These are phyloP conservation scores for Dipodascus geniculatus DNA, from an alignment of 805 yeast genomes.

Conservation along the genomic window DNA sequence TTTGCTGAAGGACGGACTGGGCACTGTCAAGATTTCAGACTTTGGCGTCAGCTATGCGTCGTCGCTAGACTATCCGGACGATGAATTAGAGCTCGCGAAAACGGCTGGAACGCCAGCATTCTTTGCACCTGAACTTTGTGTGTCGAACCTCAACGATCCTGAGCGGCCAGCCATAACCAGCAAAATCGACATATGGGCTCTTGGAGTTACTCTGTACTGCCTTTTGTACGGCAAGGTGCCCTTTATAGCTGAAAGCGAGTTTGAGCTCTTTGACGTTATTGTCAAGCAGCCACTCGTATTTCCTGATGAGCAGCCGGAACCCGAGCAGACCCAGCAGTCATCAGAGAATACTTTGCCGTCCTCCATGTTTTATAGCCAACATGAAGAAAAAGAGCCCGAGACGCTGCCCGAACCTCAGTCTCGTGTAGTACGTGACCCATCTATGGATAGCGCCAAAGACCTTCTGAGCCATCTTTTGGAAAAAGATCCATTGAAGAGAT, in stretches of 20 bases:
- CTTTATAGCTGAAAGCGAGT: constrained; percentile 72
- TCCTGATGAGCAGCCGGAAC: constrained; percentile 33
- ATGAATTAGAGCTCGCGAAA: constrained; percentile 73
- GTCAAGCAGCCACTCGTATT: constrained; percentile 44
- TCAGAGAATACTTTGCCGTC: neutral
- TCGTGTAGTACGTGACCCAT: constrained; percentile 3
- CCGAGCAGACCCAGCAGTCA: constrained; percentile 14
- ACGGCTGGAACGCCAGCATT: constrained; percentile 97
- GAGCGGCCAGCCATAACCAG: constrained; percentile 40
- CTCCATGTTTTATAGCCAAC: neutral
- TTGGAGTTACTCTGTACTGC: constrained; percentile 83
- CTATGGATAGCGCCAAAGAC: constrained; percentile 30
- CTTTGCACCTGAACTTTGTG: constrained; percentile 86
- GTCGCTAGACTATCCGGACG: constrained; percentile 24
- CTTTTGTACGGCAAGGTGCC: constrained; percentile 80
- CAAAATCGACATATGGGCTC: constrained; percentile 89
- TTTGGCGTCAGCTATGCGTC: constrained; percentile 83
- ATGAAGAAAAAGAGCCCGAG: neutral
- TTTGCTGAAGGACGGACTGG: constrained; percentile 52
- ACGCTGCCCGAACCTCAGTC: neutral
- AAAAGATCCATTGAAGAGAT: constrained; percentile 56
- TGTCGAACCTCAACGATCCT: constrained; percentile 27
- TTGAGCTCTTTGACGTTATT: constrained; percentile 69
- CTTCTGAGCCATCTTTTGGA: constrained; percentile 45
- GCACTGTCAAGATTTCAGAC: constrained; percentile 77